A percentile compares a stretch with the other conserved stretches of the same genome.
Conservation (phyloP, 2,329 filamentous ascomycete genomes). For the Ramularia collo-cygni region DNA sequence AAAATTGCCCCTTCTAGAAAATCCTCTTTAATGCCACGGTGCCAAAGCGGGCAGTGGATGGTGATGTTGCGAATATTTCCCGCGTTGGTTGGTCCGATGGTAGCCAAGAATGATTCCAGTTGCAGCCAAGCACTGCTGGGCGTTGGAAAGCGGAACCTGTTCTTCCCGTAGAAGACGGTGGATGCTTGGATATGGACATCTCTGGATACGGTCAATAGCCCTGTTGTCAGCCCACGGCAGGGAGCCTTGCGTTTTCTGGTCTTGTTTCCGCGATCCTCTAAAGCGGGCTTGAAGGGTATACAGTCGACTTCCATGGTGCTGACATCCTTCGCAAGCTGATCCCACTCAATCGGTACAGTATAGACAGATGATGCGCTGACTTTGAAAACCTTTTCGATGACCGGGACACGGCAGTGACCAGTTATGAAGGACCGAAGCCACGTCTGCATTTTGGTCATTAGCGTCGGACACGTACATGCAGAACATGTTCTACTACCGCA, state of each 20-base stretch:
- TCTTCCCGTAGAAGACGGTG: slow-evolving; percentile 13
- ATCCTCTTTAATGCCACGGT: slow-evolving; percentile 12
- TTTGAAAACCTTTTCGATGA: slow-evolving; percentile 4
- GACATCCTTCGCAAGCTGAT: slow-evolving; percentile 6
- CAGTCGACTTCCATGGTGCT: slow-evolving; percentile 14
- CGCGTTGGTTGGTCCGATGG: slow-evolving; percentile 12
- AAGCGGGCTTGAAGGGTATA: slow-evolving; percentile 10
- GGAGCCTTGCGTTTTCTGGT: slow-evolving; percentile 10
- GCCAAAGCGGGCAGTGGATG: slow-evolving; percentile 15
- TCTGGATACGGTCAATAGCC: slow-evolving; percentile 10
- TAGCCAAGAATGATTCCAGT: slow-evolving; percentile 16
- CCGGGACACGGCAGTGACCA: slow-evolving; percentile 14
- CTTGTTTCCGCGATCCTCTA: slow-evolving; percentile 15
- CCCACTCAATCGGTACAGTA: slow-evolving; percentile 8
- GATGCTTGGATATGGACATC: slow-evolving; percentile 10
- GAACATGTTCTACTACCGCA: too few relatives aligned
- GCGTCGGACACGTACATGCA: too few relatives aligned
- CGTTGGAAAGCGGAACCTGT: slow-evolving; percentile 17
- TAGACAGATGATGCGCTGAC: slow-evolving; percentile 3
- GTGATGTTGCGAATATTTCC: slow-evolving; percentile 8
- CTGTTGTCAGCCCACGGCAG: slow-evolving; percentile 12
- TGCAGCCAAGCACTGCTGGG: slow-evolving; percentile 16
- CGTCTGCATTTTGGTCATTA: too few relatives aligned
- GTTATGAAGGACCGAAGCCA: slow-evolving; percentile 17
- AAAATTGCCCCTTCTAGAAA: slow-evolving; percentile 18